Base-by-base conservation (phyloP, 495 filamentous ascomycete species). In the Ascobolus immersus region DNA sequence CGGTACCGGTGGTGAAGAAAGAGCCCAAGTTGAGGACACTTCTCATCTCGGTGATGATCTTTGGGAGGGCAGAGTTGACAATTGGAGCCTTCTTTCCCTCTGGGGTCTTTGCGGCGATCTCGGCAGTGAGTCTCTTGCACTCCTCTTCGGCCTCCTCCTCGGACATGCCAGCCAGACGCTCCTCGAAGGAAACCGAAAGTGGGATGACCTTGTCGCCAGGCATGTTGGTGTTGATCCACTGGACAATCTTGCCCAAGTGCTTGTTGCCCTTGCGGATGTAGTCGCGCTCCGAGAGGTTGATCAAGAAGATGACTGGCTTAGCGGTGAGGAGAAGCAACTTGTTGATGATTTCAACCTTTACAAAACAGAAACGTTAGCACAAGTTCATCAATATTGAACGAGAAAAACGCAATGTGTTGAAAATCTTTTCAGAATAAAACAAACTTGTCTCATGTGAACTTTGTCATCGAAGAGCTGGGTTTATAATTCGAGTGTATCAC, bases 251-350 rank as follows among this genome's bases (percentile, higher is more conserved):
- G 40, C 74, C 62, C 11, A 94, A 73, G 61, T 94, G 71, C 70
- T 94, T 94, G 68, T 94, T 99, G 71, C 93, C 94, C 62, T 93
- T 82, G 45, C 86, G 76, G 55, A 93, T 76, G 55, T 84, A 99
- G 56, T 94, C 89, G 55, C 69, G 81, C 60, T 99, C 89, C 44
- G 74, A 82, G 34, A 99, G 62, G 60, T 99, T 99, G 58, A 93
- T 77, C 28, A 99, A 66, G 61, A 77, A 94, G 46, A 99, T 89
- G 21, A 89, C 79, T 7, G 89, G 89, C 61, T 99, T 99, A 33
- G 89, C 89, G 24, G 79, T 78, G 33, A 99, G 70, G 35, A 99
- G 77, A 55, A 90, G 69, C 21, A 99, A 66, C 34, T 80, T 76
- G 64, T 99, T 99, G 62, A 99, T 93, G 38, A 79, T 69, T 56